Base-by-base conservation (phyloP, 2,329 filamentous ascomycete species). In the Penicillium expansum region DNA sequence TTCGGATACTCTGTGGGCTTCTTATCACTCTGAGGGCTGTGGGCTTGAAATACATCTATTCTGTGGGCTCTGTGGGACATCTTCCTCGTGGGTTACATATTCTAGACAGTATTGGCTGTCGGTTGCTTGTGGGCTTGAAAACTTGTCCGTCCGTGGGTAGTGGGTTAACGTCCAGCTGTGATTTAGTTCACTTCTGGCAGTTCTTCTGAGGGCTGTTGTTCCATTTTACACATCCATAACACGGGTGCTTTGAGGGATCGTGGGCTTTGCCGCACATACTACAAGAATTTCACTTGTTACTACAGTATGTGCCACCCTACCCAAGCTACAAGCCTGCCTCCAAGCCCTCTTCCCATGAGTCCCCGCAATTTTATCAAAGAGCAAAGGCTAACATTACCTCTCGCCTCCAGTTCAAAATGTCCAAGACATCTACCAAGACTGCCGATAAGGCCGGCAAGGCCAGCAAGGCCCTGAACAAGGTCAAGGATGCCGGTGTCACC, bases 401-500 rank as follows among this genome's bases (percentile, higher is more conserved):
- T 48, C 9, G 9, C 38, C 8, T 38, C 43, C 62, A 69, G 67
- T 66, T 67, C 68, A 77, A 67, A 65, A 78, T 77, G 74, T 76
- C 76, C 48, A 79, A 79, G 71, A 73, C 53, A 35, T 55, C 52
- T 35, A 43, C 74, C 54, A 78, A 79, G 71, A 66, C 70, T 69
- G 71, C 65, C 48, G 69, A 77, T 56, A 77, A 78, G 66, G 48
- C 27, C 48, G 6, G 4, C 42, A 63, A 71, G 59, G 68, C 65
- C 59, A 70, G 72, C 69, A 78, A 78, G 71, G 65, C 73, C 64
- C 58, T 79, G 62, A 72, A 66, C 70, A 79, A 79, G 71, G 78
- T 79, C 67, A 80, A 80, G 72, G 72, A 75, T 62, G 71, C 72
- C 57, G 76, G 72, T 59, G 73, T 80, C 55, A 71, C 72, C 63